Base-by-base conservation (phyloP, 768 basidiomycete genomes). In the Leccinum arenicola region DNA sequence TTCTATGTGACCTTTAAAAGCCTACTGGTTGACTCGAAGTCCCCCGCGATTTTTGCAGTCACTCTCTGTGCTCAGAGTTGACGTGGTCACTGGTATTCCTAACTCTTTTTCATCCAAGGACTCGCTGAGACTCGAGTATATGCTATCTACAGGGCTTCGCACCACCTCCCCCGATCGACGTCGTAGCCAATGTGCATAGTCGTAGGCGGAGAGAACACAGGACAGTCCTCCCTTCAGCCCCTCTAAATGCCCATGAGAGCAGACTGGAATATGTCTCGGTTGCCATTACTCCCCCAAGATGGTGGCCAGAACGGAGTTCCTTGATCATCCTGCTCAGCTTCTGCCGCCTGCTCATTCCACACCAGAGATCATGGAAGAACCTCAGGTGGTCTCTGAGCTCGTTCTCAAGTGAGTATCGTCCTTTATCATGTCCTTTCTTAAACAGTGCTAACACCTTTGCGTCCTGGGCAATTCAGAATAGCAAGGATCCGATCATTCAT, bases 351-450 rank as follows among this genome's bases (percentile, higher is more conserved):
- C 17, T 40, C 17, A 1, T n/a, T n/a, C 38, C 17, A n/a, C 8
- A 1, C 3, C 38, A 40, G 38, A 27, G 7, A 15, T 15, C 19
- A 51, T 29, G 19, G 14, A 17, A n/a, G 36, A 23, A 43, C 29
- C 60, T 15, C 57, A 52, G 21, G 17, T 51, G 27, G 45, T 67
- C n/a, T 61, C 59, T 23, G 56, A 62, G 7, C 52, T 67, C 25
- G 52, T 67, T 52, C 58, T 49, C 51, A 54, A 11, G 66, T 67
- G 47, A 6, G 65, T 10, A 4, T 19, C 2, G 1, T 31, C 27
- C 17, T 1, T 52, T 23, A 47, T 49, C 2, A 9, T 14, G 15
- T 9, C 4, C 17, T 40, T 47, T 33, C 3, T 33, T 29, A 29
- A 29, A 10, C 6, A 7, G 17, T 23, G 21, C 53, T 52, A 17